phyloP scores from a whole-genome alignment of 768 basidiomycete genomes.

The Mycena metata region DNA sequence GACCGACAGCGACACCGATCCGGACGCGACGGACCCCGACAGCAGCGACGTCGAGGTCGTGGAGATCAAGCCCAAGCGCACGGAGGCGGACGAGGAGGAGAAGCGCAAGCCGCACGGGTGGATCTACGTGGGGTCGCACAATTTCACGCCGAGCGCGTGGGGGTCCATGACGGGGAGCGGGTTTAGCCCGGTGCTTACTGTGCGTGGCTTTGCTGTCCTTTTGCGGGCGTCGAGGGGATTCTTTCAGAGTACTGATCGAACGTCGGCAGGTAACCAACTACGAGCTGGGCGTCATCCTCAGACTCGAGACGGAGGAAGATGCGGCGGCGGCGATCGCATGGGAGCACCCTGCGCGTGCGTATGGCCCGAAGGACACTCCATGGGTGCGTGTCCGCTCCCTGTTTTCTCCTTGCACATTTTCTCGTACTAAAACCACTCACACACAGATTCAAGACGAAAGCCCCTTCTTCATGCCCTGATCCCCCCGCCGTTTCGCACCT shows the following conservation, averaged over 20 bases:
- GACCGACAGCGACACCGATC: slow-evolving; percentile 47
- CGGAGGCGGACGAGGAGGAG: background rate
- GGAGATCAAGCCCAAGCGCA: slow-evolving; percentile 22
- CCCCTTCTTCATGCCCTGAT: slow-evolving; percentile 11
- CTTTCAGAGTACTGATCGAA: background rate
- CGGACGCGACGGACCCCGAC: slow-evolving; percentile 44
- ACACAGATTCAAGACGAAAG: slow-evolving; percentile 29
- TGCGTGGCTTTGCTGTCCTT: slow-evolving; percentile 35
- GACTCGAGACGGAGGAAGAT: slow-evolving; percentile 59
- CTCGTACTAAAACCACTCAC: background rate
- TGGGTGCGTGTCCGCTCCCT: slow-evolving; percentile 61
- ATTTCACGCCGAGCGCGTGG: slow-evolving; percentile 80
- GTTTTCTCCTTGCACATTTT: background rate
- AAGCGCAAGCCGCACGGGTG: slow-evolving; percentile 54
- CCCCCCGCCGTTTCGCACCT: too few relatives aligned
- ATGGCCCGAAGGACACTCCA: slow-evolving; percentile 61
- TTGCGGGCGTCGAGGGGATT: too few relatives aligned
- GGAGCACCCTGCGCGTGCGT: slow-evolving; percentile 68
- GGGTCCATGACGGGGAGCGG: slow-evolving; percentile 64
- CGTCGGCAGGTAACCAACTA: slow-evolving; percentile 66
- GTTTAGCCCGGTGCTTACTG: slow-evolving; percentile 67
- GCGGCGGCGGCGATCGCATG: slow-evolving; percentile 64
- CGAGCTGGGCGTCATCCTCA: slow-evolving; percentile 74
- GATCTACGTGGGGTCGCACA: slow-evolving; percentile 75
- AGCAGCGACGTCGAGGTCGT: slow-evolving; percentile 37